Evolutionary conservation across 768 basidiomycete species (phyloP).

Genomic region (Fomitopsis pulvina): DNA sequence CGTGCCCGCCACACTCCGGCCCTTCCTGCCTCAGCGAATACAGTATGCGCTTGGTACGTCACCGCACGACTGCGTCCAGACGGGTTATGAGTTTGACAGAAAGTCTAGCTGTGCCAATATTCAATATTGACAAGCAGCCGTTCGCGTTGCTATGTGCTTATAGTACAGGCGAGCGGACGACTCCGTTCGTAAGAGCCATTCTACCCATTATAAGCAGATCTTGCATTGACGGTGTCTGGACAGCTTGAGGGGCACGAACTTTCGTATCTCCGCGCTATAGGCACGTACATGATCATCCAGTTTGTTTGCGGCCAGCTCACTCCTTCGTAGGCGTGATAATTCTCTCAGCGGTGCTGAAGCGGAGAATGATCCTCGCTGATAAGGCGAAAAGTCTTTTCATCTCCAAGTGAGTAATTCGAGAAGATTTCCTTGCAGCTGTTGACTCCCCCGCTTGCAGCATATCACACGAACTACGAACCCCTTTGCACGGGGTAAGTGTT

Average conservation of each 20-base stretch:
- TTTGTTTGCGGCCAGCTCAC: background rate
- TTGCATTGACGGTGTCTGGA: background rate
- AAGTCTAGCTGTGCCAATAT: slow-evolving; percentile 75
- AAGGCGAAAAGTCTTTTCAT: slow-evolving; percentile 92
- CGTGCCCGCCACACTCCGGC: slow-evolving; percentile 74
- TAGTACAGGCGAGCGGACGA: slow-evolving; percentile 74
- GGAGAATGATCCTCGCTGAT: slow-evolving; percentile 90
- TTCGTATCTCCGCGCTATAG: slow-evolving; percentile 88
- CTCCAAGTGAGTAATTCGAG: slow-evolving; percentile 58
- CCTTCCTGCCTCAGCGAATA: slow-evolving; percentile 73
- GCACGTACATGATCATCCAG: too few relatives aligned
- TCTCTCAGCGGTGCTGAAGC: slow-evolving; percentile 85
- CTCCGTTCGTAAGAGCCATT: slow-evolving; percentile 59
- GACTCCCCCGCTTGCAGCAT: slow-evolving; percentile 55
- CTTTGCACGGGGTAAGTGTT: slow-evolving; percentile 72
- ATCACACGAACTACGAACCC: slow-evolving; percentile 87
- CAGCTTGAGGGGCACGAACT: slow-evolving; percentile 86
- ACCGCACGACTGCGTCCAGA: background rate
- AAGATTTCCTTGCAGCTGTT: background rate
- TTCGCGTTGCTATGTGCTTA: slow-evolving; percentile 90
- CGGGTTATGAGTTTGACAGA: background rate
- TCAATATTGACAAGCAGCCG: slow-evolving; percentile 87
- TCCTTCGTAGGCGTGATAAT: slow-evolving; percentile 70
- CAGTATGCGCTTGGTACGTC: slow-evolving; percentile 83
- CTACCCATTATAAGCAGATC: background rate